Base-by-base conservation (phyloP, 1,139 yeast genomes). In the Pichiaceae sp. region DNA sequence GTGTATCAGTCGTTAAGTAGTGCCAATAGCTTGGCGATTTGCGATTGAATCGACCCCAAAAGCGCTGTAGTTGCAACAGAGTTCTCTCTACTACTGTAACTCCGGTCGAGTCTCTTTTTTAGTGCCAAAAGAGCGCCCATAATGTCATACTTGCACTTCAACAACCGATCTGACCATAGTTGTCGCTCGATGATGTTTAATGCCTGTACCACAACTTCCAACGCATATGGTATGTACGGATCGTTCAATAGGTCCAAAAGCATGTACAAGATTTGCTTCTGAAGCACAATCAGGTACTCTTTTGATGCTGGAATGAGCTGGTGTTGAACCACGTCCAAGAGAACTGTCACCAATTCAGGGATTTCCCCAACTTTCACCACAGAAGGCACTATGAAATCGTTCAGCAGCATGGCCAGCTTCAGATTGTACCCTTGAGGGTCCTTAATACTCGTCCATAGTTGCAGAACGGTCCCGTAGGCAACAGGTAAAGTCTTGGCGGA, bases 341-440 rank as follows among this genome's bases (percentile, higher is more conserved):
- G 30, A 5, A 32, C 18, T 3, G 28, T 15, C 11, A 33, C 31
- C 7, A n/a, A 52, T 32, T 15, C 36, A 27, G 11, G 54, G 47
- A 23, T 43, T 33, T 29, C 54, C 57, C 14, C 40, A 40, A 9
- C 47, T 34, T 48, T 50, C 5, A 38, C 37, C 7, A 56, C 34
- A 1, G 55, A 47, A 2, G 58, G 54, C 14, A 53, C 28, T 6
- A 52, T 14, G 16, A 44, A 46, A 26, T 53, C 53, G n/a, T 49
- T 43, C 9, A 54, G 33, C 15, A 54, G 18, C n/a, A 40, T 39
- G 6, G 49, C 35, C n/a, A 54, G 20, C 18, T 39, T 41, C 7
- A 37, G 21, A 17, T 42, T 38, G 21, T 38, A 40, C 5, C 45
- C 39, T 9, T 33, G 28, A 17, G 38, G 40, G 1, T 4, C 4